phyloP scores from a whole-genome alignment of 2,329 filamentous ascomycete genomes.

The Magnaporthiopsis rhizophila region DNA sequence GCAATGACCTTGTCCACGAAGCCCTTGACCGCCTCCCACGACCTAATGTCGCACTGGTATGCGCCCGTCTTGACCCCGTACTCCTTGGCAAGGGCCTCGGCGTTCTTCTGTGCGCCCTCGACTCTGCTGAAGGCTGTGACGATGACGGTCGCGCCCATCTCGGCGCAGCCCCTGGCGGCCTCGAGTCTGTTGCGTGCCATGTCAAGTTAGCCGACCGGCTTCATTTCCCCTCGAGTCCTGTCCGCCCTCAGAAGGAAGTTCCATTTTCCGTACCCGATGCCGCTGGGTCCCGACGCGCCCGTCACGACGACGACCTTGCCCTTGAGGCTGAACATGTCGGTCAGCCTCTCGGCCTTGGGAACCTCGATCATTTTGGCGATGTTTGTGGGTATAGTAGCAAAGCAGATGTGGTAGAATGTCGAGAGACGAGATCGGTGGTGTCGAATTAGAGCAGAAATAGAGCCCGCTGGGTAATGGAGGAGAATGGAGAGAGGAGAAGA shows the following conservation, averaged over 20 bases:
- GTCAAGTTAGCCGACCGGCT: no score
- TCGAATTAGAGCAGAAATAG: not conserved
- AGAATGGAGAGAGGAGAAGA: not conserved
- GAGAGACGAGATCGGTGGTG: not conserved
- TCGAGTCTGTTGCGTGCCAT: conserved; percentile 28
- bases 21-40: conserved; percentile 40
- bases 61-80: conserved; percentile 55
- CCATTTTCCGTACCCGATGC: not conserved
- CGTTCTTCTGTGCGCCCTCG: conserved; percentile 58
- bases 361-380: not conserved
- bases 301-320: conserved; percentile 84
- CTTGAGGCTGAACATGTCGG: conserved; percentile 68
- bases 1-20: conserved; percentile 50
- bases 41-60: conserved; percentile 54
- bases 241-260: no score
- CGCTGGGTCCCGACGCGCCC: conserved; percentile 52
- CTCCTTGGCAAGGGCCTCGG: conserved; percentile 52
- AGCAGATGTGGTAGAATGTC: not conserved
- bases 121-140: conserved; percentile 67
- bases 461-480: no score
- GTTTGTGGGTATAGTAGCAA: not conserved
- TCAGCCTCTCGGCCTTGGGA: not conserved
- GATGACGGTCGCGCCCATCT: conserved; percentile 62
- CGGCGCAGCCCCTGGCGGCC: conserved; percentile 60
- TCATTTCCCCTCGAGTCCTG: no score